Evolutionary conservation across 202 grass and related monocot species (phyloP).

Genomic region (Zizania palustris): DNA sequence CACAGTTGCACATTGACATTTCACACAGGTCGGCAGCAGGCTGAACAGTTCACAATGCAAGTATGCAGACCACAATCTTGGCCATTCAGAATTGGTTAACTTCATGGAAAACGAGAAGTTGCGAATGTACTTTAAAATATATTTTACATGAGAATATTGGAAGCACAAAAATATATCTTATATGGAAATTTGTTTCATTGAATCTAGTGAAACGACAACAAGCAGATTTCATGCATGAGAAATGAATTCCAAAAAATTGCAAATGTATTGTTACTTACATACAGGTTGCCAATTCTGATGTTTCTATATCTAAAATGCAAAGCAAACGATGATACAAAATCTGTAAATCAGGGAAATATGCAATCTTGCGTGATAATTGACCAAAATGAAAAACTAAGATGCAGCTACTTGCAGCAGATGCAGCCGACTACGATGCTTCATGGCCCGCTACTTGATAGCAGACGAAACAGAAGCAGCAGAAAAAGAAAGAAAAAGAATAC

Average conservation of each 20-base stretch:
- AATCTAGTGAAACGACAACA: too few species aligned
- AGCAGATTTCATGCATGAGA: not conserved
- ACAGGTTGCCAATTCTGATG: too few species aligned
- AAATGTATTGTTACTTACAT: not conserved
- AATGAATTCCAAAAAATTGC: constrained; percentile 10
- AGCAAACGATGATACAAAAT: constrained; percentile 11
- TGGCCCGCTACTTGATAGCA: constrained; percentile 9
- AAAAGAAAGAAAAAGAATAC: not conserved
- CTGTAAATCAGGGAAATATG: constrained; percentile 18
- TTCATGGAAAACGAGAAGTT: too few species aligned
- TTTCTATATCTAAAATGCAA: too few species aligned
- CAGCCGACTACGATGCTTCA: constrained; percentile 4
- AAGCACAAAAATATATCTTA: too few species aligned
- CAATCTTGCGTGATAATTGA: not conserved
- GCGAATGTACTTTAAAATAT: too few species aligned
- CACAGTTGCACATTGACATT: not conserved
- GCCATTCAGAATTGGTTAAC: too few species aligned
- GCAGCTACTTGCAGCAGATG: constrained; percentile 19
- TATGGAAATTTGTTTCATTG: too few species aligned
- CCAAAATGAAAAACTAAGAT: not conserved
- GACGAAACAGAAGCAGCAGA: constrained; percentile 22
- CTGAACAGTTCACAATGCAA: not conserved
- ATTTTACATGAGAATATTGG: too few species aligned
- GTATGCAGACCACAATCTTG: too few species aligned
- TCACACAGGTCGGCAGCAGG: constrained; percentile 1